Conservation (phyloP, 768 basidiomycete genomes). For the Pisolithus sp. region DNA sequence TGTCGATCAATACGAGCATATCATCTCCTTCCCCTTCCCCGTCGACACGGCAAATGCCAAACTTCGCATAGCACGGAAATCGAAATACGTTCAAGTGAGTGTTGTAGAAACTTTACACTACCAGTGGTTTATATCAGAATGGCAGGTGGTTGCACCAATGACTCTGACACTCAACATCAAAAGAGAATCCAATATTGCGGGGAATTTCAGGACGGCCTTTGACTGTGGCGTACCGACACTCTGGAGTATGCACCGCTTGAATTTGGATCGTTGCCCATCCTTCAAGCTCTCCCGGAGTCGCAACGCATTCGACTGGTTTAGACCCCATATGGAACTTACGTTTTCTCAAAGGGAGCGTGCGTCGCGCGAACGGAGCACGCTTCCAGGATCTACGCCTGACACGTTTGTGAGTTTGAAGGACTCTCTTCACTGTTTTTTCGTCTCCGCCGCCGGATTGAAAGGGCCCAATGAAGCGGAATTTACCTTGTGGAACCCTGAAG, state of each 20-base stretch:
- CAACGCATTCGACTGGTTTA: slow-evolving; percentile 25
- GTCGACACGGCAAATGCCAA: slow-evolving; percentile 32
- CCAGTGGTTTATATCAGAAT: neutral
- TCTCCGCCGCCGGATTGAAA: slow-evolving; percentile 20
- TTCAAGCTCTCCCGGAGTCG: slow-evolving; percentile 18
- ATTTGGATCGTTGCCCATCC: slow-evolving; percentile 29
- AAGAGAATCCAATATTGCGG: slow-evolving; percentile 14
- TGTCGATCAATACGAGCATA: slow-evolving; percentile 16
- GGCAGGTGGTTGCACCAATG: slow-evolving; percentile 23
- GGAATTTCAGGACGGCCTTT: slow-evolving; percentile 24
- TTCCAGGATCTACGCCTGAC: slow-evolving; percentile 4
- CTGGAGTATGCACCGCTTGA: slow-evolving; percentile 37
- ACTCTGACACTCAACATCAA: slow-evolving; percentile 10
- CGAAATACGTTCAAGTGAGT: slow-evolving; percentile 38
- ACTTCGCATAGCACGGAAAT: slow-evolving; percentile 48
- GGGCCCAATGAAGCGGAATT: slow-evolving; percentile 14
- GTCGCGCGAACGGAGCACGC: neutral
- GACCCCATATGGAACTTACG: slow-evolving; percentile 25
- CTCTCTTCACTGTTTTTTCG: slow-evolving; percentile 24
- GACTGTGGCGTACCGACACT: slow-evolving; percentile 7
- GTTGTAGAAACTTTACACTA: neutral
- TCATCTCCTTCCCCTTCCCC: slow-evolving; percentile 39
- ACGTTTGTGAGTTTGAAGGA: slow-evolving; percentile 29
- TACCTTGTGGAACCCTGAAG: slow-evolving; percentile 11
- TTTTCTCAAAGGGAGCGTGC: slow-evolving; percentile 28